These are phyloP conservation scores for Bauhinia variegata DNA, from an alignment of 306 rosid species.

Conservation along the genomic window DNA sequence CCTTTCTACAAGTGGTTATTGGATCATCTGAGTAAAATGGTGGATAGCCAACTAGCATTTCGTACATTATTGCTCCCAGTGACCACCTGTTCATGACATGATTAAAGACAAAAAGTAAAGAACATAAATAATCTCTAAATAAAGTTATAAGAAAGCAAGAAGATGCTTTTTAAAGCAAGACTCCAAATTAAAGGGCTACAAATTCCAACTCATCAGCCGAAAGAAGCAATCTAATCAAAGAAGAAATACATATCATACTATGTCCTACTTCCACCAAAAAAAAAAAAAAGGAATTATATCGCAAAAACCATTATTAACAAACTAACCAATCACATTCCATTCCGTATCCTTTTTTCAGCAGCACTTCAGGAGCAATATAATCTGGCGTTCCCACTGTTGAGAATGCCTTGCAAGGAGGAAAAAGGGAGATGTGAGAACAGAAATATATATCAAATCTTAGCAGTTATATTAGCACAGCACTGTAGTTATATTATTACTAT, in stretches of 20 bases:
- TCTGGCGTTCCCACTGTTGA: slow-evolving; percentile 99
- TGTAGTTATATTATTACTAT: slow-evolving; percentile 26
- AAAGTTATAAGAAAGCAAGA: slow-evolving; percentile 17
- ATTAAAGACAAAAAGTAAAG: slow-evolving; percentile 22
- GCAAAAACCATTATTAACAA: slow-evolving; percentile 37
- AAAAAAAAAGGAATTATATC: slow-evolving; percentile 16
- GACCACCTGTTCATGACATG: slow-evolving; percentile 82
- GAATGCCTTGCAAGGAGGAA: slow-evolving; percentile 69
- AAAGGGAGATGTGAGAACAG: slow-evolving; percentile 35
- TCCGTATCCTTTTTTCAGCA: slow-evolving; percentile 96
- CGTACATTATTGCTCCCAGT: slow-evolving; percentile 94
- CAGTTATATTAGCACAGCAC: slow-evolving; percentile 23
- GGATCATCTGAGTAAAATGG: slow-evolving; percentile 98
- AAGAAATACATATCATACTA: slow-evolving; percentile 14
- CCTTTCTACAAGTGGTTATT: slow-evolving; percentile 94
- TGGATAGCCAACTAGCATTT: slow-evolving; percentile 98
- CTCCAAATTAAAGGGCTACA: slow-evolving; percentile 24
- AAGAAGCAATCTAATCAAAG: slow-evolving; percentile 3
- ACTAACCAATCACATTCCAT: slow-evolving; percentile 99
- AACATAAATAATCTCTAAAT: slow-evolving; percentile 11
- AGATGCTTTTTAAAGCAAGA: slow-evolving; percentile 8
- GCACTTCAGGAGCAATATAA: slow-evolving; percentile 98
- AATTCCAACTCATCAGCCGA: slow-evolving; percentile 18
- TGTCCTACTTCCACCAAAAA: neutral
- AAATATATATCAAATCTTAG: slow-evolving; percentile 34